phyloP scores from a whole-genome alignment of 371 early-diverging fungal species.

The Apophysomyces elegans region DNA sequence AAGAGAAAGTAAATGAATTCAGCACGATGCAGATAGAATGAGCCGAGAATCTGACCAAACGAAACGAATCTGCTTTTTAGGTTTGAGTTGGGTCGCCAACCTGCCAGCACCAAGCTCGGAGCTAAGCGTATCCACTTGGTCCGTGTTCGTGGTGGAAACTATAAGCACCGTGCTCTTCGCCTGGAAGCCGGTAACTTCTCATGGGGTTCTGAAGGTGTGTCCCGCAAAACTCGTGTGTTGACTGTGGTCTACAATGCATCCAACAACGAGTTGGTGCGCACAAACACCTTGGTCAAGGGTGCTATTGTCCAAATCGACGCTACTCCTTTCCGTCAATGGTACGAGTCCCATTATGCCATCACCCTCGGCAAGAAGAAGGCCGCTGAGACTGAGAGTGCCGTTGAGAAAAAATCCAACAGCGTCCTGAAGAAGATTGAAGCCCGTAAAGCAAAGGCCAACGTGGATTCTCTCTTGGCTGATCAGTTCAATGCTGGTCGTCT shows the following conservation, averaged over 20 bases:
- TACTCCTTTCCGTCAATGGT: conserved; percentile 96
- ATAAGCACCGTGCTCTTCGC: conserved; percentile 96
- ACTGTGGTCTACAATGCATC: conserved; percentile 98
- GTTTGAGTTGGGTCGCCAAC: conserved; percentile 98
- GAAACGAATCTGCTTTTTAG: conserved; percentile 44
- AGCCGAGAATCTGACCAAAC: not conserved
- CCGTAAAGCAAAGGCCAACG: conserved; percentile 77
- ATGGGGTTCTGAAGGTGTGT: conserved; percentile 90
- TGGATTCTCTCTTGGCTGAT: conserved; percentile 85
- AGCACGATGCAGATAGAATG: not conserved
- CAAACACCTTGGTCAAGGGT: conserved; percentile 98
- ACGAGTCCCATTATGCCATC: conserved; percentile 89
- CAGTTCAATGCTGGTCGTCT: conserved; percentile 94
- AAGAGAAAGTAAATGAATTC: conserved; percentile 15
- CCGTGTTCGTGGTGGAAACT: conserved; percentile 97
- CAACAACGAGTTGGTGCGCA: conserved; percentile 99
- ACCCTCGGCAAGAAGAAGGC: conserved; percentile 85
- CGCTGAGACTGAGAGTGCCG: conserved; percentile 58
- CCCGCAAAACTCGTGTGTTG: conserved; percentile 93
- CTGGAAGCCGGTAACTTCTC: conserved; percentile 96
- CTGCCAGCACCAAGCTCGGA: conserved; percentile 98
- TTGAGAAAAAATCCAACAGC: conserved; percentile 85
- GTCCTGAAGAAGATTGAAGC: conserved; percentile 81
- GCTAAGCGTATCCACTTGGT: conserved; percentile 92
- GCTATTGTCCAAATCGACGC: conserved; percentile 97